Evolutionary conservation across 1,284 basidiomycete genomes (phyloP).

Genomic region (Ustilago cynodontis): DNA sequence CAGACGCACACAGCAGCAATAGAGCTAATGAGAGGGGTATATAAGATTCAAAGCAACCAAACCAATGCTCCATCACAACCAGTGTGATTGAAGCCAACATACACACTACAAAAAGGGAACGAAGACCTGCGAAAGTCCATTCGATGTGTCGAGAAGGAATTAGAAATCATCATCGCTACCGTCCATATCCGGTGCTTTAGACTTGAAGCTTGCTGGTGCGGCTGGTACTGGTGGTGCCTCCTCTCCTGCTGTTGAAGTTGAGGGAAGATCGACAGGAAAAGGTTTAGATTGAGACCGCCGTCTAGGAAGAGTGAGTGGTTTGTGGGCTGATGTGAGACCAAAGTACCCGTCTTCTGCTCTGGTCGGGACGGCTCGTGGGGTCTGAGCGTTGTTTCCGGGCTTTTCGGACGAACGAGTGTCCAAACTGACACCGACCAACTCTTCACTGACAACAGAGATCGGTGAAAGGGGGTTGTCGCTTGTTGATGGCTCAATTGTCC

Average conservation of each 20-base stretch:
- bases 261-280: slow-evolving; percentile 9
- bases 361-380: background rate
- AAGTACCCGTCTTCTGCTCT: slow-evolving; percentile 7
- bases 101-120: background rate
- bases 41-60: no score
- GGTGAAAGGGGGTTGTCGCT: slow-evolving; percentile 5
- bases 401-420: slow-evolving; percentile 17
- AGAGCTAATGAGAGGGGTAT: no score
- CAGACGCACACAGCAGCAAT: no score
- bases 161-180: slow-evolving; percentile 32
- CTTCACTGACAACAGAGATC: slow-evolving; percentile 15
- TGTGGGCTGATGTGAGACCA: slow-evolving; percentile 26
- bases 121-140: background rate
- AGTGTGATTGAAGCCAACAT: background rate
- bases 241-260: background rate
- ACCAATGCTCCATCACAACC: background rate
- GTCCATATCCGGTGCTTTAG: slow-evolving; percentile 4
- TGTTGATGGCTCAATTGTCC: background rate
- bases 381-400: background rate
- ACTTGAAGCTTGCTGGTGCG: background rate
- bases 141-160: background rate
- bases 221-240: slow-evolving; percentile 3
- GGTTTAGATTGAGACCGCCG: slow-evolving; percentile 20
- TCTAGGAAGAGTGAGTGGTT: slow-evolving; percentile 17
- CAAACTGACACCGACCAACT: slow-evolving; percentile 22